phyloP scores from a whole-genome alignment of 2,329 filamentous ascomycete species.

The Exophiala xenobiotica region DNA sequence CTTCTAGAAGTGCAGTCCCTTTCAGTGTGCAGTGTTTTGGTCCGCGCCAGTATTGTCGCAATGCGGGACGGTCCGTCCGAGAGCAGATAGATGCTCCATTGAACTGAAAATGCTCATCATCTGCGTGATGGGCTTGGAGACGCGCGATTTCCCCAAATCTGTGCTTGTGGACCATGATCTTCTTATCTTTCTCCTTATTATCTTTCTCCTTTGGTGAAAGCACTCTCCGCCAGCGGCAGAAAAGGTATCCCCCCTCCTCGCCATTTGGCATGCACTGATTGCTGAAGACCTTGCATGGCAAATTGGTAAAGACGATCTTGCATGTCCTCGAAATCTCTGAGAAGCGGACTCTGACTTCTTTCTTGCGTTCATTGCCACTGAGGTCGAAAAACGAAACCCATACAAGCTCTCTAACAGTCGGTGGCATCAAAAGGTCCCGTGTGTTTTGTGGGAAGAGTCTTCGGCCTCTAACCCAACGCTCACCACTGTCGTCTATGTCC shows the following conservation, averaged over 20 bases:
- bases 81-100: too few relatives aligned
- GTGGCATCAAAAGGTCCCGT: neutral
- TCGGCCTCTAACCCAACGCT: neutral
- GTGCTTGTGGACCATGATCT: too few relatives aligned
- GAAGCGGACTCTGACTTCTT: neutral
- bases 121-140: too few relatives aligned
- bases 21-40: neutral
- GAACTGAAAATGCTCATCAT: too few relatives aligned
- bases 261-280: neutral
- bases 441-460: neutral
- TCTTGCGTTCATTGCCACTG: neutral
- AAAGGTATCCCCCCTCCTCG: conserved; percentile 30
- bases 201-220: too few relatives aligned
- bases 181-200: too few relatives aligned
- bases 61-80: too few relatives aligned
- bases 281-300: neutral
- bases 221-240: conserved; percentile 33
- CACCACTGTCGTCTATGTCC: neutral
- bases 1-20: neutral
- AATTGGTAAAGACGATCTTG: neutral
- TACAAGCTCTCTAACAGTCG: neutral
- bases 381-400: neutral
- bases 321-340: neutral
- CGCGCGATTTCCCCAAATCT: too few relatives aligned
- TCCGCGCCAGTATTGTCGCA: neutral